Evolutionary conservation across 2,329 filamentous ascomycete genomes (phyloP).

Genomic region (Ceratocystis cubensis): DNA sequence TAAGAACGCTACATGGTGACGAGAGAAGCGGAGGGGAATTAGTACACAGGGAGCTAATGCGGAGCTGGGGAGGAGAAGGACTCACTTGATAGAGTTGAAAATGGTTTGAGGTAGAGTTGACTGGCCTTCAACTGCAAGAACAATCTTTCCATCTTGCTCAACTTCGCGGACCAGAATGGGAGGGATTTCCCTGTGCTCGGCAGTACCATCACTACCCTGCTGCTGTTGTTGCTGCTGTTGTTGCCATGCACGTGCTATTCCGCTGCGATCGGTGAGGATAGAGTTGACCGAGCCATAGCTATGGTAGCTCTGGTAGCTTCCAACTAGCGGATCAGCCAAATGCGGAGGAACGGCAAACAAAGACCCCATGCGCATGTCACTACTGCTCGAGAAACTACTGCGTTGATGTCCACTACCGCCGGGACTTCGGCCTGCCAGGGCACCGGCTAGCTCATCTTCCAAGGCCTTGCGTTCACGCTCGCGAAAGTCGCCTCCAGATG

Average conservation of each 20-base stretch:
- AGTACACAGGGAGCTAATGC: background rate
- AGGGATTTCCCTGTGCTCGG: slow-evolving; percentile 47
- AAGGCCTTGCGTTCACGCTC: slow-evolving; percentile 39
- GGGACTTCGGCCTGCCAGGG: background rate
- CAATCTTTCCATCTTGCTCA: slow-evolving; percentile 73
- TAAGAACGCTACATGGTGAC: slow-evolving; percentile 47
- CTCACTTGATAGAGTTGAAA: slow-evolving; percentile 81
- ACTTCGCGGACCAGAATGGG: slow-evolving; percentile 80
- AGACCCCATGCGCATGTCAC: slow-evolving; percentile 30
- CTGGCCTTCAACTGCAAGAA: slow-evolving; percentile 77
- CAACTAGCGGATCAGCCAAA: slow-evolving; percentile 55
- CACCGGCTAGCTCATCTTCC: slow-evolving; percentile 28
- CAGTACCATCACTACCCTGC: slow-evolving; percentile 25
- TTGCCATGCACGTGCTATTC: slow-evolving; percentile 23
- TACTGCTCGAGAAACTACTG: slow-evolving; percentile 19
- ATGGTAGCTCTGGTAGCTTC: slow-evolving; percentile 51
- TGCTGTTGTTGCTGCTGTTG: slow-evolving; percentile 26
- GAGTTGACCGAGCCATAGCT: slow-evolving; percentile 42
- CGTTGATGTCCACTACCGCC: slow-evolving; percentile 1
- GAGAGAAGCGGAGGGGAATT: slow-evolving; percentile 19
- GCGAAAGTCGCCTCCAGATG: slow-evolving; percentile 27
- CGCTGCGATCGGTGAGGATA: slow-evolving; percentile 15
- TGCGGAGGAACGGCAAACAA: slow-evolving; percentile 48
- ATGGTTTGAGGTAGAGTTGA: slow-evolving; percentile 92
- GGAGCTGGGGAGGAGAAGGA: slow-evolving; percentile 2